Evolutionary conservation across 1,139 yeast species (phyloP), one percentile per base, ranked within the genome.

Genomic region (Debaryomyces sp.): DNA sequence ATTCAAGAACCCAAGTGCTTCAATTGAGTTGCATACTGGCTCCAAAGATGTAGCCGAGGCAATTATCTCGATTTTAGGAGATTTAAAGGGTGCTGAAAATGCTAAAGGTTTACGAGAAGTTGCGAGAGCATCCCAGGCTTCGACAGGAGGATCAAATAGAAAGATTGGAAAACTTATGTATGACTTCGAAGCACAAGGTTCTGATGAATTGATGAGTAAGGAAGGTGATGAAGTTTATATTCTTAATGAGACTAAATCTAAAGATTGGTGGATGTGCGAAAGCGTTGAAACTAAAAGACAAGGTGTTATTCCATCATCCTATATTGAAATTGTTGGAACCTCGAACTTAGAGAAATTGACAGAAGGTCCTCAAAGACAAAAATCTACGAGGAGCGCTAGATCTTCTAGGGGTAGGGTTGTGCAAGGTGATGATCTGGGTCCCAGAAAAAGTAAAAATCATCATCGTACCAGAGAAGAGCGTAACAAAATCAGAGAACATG

Each of bases 201-300:
- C 75, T 44, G 97, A 92, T 66, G 99, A 94, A 68, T 78, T 94
- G 55, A 77, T 83, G 27, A 85, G 87, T 46, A 77, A 68, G 56
- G 96, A 87, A 64, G 96, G 95, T 46, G 97, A 94, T 57, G 78
- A 81, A 48, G 96, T 94, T 43, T 82, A 82, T 63, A 82, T 94
- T 51, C 60, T 94, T 44, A 88, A 92, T 63, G 94, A 87, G 62
- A 79, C 80, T 52, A 86, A 86, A 64, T 88, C 96, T 21, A 80
- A 78, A 55, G 98, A 94, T 59, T 94, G 99, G 99, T 92, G 97
- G 97, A 80, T 90, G 82, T 94, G 95, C 57, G 87, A 91, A 64
- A 80, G 81, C 55, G 68, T 80, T 9, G 71, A 73, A 4, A 77
- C 84, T 36, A 95, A 96, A 13, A 77, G 77, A 54, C 87, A 82